A percentile compares a stretch with the other conserved stretches of the same genome.
Conservation (phyloP, 2,329 filamentous ascomycete species). For the Diplodia seriata region DNA sequence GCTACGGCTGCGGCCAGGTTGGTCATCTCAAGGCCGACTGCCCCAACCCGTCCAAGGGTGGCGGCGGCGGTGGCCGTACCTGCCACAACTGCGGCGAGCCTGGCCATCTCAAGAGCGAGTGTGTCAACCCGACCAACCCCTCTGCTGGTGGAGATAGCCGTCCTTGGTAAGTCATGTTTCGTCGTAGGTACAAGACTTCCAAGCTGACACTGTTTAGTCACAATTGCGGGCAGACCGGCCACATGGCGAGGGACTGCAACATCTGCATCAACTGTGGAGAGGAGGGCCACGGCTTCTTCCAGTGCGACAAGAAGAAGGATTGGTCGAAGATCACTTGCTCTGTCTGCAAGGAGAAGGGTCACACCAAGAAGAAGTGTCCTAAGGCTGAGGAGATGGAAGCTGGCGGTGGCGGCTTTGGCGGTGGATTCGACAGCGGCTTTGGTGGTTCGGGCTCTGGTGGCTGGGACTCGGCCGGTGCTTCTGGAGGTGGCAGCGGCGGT, state of each 20-base stretch:
- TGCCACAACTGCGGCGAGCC: conserved; percentile 40
- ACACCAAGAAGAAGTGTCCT: conserved; percentile 27
- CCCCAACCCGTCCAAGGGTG: conserved; percentile 34
- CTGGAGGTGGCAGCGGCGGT: conserved; percentile 1
- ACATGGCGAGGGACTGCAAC: conserved; percentile 41
- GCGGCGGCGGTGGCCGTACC: conserved; percentile 36
- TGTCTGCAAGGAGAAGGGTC: conserved; percentile 57
- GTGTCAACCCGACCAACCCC: conserved; percentile 39
- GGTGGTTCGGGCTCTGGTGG: not conserved
- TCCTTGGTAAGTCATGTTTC: conserved; percentile 10
- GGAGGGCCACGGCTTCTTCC: conserved; percentile 64
- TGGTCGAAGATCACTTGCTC: conserved; percentile 65
- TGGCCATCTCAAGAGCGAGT: conserved; percentile 41
- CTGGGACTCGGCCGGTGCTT: not conserved
- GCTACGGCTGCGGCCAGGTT: conserved; percentile 38
- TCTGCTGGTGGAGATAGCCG: conserved; percentile 15
- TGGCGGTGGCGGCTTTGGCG: not conserved
- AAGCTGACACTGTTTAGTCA: conserved; percentile 16
- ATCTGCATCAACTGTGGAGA: conserved; percentile 68
- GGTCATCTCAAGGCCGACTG: conserved; percentile 43
- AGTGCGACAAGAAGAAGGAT: conserved; percentile 60
- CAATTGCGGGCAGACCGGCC: conserved; percentile 41
- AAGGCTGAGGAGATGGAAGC: conserved; percentile 4
- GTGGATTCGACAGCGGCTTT: conserved; percentile 1
- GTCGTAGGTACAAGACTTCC: not conserved